Percentiles rank a stretch among this genome's conserved stretches.
phyloP scores from a whole-genome alignment of 2,329 filamentous ascomycete genomes.

The Lojkania enalia region DNA sequence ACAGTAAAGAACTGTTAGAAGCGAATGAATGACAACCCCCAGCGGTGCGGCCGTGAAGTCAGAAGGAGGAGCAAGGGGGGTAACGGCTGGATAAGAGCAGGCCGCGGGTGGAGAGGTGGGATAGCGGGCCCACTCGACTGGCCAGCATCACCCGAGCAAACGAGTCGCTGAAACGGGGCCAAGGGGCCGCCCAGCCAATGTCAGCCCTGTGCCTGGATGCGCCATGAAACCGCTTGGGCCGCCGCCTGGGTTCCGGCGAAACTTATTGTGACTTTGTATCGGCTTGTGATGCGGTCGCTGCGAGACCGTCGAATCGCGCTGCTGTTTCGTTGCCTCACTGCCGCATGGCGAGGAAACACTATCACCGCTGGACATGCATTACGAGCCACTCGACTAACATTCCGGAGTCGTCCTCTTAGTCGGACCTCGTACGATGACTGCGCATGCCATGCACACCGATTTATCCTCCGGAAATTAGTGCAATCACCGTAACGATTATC shows the following conservation, averaged over 20 bases:
- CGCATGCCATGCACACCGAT: neutral
- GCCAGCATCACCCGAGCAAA: constrained; percentile 3
- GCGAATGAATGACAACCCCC: constrained; percentile 22
- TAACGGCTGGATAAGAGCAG: constrained; percentile 14
- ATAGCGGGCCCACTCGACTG: neutral
- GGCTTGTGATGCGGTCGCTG: too few species aligned
- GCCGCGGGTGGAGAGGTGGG: neutral
- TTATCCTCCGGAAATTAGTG: neutral
- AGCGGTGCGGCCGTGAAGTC: neutral
- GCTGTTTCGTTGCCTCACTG: constrained; percentile 1
- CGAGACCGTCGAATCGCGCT: too few species aligned
- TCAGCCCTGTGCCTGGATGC: neutral
- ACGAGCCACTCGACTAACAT: neutral
- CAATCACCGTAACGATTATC: neutral
- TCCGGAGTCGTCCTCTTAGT: neutral
- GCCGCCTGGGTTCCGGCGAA: neutral
- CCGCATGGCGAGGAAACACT: neutral
- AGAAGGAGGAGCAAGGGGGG: constrained; percentile 10
- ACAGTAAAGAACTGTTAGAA: constrained; percentile 27
- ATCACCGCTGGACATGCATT: neutral
- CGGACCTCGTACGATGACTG: neutral
- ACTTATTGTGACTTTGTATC: neutral
- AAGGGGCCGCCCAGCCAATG: neutral
- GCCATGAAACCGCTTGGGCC: neutral
- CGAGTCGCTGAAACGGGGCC: neutral